Evolutionary conservation across 2,329 filamentous ascomycete species (phyloP), one percentile per base, ranked within the genome.

Genomic region (Hypoxylon sp.): DNA sequence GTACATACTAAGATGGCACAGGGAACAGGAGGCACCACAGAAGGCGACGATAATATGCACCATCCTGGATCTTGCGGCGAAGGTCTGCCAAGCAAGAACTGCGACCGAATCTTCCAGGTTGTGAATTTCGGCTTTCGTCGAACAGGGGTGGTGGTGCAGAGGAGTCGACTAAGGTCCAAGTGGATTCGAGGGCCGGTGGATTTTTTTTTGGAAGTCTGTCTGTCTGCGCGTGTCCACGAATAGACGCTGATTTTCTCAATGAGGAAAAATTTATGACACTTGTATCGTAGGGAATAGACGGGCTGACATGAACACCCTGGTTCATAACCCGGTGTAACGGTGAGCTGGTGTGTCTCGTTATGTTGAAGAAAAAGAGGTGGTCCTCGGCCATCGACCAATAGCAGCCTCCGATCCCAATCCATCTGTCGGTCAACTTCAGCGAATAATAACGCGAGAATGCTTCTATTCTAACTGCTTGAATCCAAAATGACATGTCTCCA

Each of bases 341-440:
- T 68, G 65, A 68, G 55, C 43, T 68, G 61, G 58, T 70, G 64
- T 68, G 61, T 67, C 57, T 70, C 61, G 52, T 56, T 53, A 53
- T 65, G 53, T 63, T 43, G 36, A 49, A 46, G 32, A 52, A 63
- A 60, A 61, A 59, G 53, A 60, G 52, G 48, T 60, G 38, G 49
- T 64, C 50, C 3, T 51, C 55, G 60, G 58, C 14, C 34, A 36
- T 67, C 19, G 36, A 23, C 68, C 68, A 71, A 71, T 71, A 41
- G 45, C 25, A 60, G 49, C 28, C 38, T 50, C 53, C 23, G 25
- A 14, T 32, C 25, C 34, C 23, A 62, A 52, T 50, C 65, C 63
- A 67, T 60, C 53, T 60, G 19, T 38, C 52, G 49, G 60, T 62
- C 60, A 60, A 58, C 45, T 48, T 58, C 57, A 36, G 52, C 68